Evolutionary conservation across 2,329 filamentous ascomycete genomes (phyloP).

Genomic region (Sporothrix pseudoabietina): DNA sequence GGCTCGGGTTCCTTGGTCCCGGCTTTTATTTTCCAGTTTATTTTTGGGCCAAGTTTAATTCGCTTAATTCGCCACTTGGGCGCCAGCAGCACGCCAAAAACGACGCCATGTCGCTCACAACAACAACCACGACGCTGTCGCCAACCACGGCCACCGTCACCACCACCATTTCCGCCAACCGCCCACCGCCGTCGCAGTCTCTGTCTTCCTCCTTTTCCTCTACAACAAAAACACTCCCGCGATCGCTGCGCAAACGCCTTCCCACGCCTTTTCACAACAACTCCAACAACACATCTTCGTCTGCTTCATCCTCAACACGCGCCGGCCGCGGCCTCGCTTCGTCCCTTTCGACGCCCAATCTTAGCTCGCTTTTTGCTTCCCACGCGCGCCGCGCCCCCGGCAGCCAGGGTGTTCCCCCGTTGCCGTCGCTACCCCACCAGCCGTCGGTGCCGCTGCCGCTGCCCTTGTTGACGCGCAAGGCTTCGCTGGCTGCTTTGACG

Average conservation of each 20-base stretch:
- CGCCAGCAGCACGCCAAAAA: neutral
- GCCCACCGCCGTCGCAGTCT: constrained; percentile 11
- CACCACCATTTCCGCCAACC: constrained; percentile 22
- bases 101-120: constrained; percentile 24
- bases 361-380: constrained; percentile 55
- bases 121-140: constrained; percentile 20
- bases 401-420: constrained; percentile 9
- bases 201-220: constrained; percentile 38
- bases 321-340: constrained; percentile 46
- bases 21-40: constrained; percentile 19
- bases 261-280: constrained; percentile 17
- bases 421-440: constrained; percentile 21
- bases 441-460: constrained; percentile 35
- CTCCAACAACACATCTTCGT: constrained; percentile 2
- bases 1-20: neutral
- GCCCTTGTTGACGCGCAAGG: constrained; percentile 64
- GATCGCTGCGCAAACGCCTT: constrained; percentile 32
- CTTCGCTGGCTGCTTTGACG: constrained; percentile 70
- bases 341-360: constrained; percentile 53
- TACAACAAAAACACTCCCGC: constrained; percentile 26
- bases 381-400: constrained; percentile 47
- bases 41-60: constrained; percentile 21
- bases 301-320: constrained; percentile 23
- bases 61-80: constrained; percentile 17
- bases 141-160: constrained; percentile 17